phyloP scores from a whole-genome alignment of 1,139 yeast genomes.

The Lodderomyces margitis region DNA sequence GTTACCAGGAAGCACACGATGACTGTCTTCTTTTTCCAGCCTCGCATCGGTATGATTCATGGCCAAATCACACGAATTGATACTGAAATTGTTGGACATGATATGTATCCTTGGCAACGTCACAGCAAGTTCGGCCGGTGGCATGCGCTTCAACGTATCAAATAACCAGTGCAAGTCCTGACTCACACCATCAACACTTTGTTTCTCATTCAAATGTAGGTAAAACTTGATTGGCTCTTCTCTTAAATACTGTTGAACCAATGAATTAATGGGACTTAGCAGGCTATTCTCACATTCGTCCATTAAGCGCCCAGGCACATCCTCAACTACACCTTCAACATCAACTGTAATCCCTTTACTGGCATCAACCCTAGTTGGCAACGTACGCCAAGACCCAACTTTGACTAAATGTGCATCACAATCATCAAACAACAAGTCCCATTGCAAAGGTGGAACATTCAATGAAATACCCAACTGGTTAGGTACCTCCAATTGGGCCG shows the following conservation, averaged over 20 bases:
- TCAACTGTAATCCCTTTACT: conserved; percentile 14
- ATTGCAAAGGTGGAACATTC: conserved; percentile 21
- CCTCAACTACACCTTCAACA: conserved; percentile 15
- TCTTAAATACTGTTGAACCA: conserved; percentile 22
- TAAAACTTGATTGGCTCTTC: conserved; percentile 20
- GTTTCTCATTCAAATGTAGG: conserved; percentile 20
- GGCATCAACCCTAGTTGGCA: conserved; percentile 18
- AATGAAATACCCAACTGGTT: conserved; percentile 21
- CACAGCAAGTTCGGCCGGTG: conserved; percentile 9
- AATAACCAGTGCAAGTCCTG: conserved; percentile 24
- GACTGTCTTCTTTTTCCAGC: not conserved
- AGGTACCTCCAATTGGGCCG: conserved; percentile 10
- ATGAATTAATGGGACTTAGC: conserved; percentile 23
- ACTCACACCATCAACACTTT: conserved; percentile 12
- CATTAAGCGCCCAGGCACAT: conserved; percentile 20
- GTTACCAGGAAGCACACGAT: conserved; percentile 1
- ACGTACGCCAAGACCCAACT: conserved; percentile 27
- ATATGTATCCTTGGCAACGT: conserved; percentile 10
- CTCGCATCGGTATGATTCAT: not conserved
- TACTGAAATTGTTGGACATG: conserved; percentile 9
- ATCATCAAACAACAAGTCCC: conserved; percentile 28
- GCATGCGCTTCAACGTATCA: conserved; percentile 15
- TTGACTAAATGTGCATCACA: conserved; percentile 21
- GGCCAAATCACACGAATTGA: not conserved
- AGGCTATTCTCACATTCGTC: conserved; percentile 20